Base-by-base conservation (phyloP, 768 basidiomycete genomes). In the Pleurotus citrinopileatus region DNA sequence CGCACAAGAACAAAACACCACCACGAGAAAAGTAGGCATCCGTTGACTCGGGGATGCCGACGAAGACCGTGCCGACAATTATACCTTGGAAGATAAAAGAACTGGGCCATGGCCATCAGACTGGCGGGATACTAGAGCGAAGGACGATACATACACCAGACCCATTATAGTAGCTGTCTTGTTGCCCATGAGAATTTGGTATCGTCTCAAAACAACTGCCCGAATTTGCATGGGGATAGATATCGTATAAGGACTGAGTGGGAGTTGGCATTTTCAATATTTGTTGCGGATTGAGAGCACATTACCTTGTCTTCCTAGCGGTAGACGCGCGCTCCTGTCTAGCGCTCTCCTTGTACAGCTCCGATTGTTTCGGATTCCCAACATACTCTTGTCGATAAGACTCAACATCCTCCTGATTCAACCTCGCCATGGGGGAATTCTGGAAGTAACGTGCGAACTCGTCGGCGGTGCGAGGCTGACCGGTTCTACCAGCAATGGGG, bases 1-100 rank as follows among this genome's bases (percentile, higher is more conserved):
- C 80, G 28, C 64, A 86, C 79, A 91, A 89, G 78, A 88, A 91
- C 17, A 93, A 71, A 20, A 87, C 75, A 69, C 89, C 84, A 36
- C 88, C 89, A 17, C 90, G 80, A n/a, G 86, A 83, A 73, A 88
- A 91, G 63, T 80, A 86, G 9, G 80, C 82, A 12, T 73, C 66
- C 0, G 89, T 88, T 7, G 71, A 69, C 13, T 80, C 70, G 0
- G 79, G 73, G 28, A 83, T 68, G 7, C 76, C 71, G 54, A 82
- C 73, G 73, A 88, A 92, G 25, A 88, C 78, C 0, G 81, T 83
- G 23, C 88, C 87, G 47, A 86, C 75, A 59, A 79, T 75, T 6
- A 77, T 53, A 23, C 68, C 72, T 59, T 79, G 76, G 58, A 83
- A 70, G 26, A 82, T 59, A 63, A 82, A 85, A 8, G 77, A 72